Conservation (phyloP, 495 filamentous ascomycete genomes). For the Neurospora sp. region DNA sequence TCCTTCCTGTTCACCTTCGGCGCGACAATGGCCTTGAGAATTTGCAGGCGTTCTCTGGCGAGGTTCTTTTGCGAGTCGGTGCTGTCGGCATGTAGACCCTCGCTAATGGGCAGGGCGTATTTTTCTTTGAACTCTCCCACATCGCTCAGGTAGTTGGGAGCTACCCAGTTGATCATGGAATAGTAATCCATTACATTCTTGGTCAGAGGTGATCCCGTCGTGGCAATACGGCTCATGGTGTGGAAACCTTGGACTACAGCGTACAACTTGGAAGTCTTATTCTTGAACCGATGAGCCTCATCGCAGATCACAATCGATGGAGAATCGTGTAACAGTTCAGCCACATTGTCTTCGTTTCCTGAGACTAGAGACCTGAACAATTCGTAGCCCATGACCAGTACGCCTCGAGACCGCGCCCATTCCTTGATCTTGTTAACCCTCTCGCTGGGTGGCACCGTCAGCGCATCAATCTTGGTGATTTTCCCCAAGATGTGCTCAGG, state of each 20-base stretch:
- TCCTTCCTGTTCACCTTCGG: conserved; percentile 75
- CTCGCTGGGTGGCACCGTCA: conserved; percentile 9
- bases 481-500: conserved; percentile 43
- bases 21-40: conserved; percentile 59
- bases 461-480: conserved; percentile 39
- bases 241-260: conserved; percentile 44
- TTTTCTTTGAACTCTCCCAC: conserved; percentile 52
- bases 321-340: conserved; percentile 39
- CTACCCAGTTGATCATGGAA: conserved; percentile 80
- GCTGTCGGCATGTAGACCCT: conserved; percentile 60
- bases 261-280: conserved; percentile 40
- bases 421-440: conserved; percentile 34
- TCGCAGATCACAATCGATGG: conserved; percentile 78
- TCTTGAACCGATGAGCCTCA: conserved; percentile 78
- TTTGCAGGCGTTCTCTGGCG: conserved; percentile 54
- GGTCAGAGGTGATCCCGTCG: conserved; percentile 79
- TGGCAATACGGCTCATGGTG: conserved; percentile 66
- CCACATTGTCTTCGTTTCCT: conserved; percentile 17
- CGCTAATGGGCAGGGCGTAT: conserved; percentile 63
- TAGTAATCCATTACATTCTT: conserved; percentile 80
- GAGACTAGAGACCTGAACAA: conserved; percentile 42
- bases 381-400: conserved; percentile 64
- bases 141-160: conserved; percentile 65
- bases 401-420: conserved; percentile 60
- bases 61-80: conserved; percentile 38